Conservation (phyloP, 2,329 filamentous ascomycete species). For the Stagonosporopsis tanaceti region DNA sequence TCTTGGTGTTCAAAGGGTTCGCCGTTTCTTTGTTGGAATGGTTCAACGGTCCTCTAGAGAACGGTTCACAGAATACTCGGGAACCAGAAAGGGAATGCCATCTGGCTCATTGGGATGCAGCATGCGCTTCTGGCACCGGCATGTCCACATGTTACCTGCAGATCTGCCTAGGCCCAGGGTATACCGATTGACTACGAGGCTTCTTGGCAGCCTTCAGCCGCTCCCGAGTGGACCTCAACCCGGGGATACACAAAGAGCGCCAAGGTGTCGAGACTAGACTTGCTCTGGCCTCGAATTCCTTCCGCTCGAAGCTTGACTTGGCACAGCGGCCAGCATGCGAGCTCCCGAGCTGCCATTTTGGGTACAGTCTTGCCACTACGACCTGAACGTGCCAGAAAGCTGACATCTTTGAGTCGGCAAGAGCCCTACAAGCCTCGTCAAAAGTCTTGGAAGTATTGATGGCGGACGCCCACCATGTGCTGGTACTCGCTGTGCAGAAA, state of each 20-base stretch:
- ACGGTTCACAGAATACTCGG: neutral
- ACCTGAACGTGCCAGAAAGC: neutral
- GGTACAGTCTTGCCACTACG: constrained; percentile 4
- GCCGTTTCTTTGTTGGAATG: neutral
- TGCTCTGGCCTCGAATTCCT: constrained; percentile 3
- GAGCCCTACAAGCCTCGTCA: constrained; percentile 18
- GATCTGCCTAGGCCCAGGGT: neutral
- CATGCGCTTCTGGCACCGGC: neutral
- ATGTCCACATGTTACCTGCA: constrained; percentile 6
- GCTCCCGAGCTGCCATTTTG: constrained; percentile 5
- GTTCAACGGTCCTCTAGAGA: neutral
- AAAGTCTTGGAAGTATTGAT: constrained; percentile 39
- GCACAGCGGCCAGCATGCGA: constrained; percentile 1
- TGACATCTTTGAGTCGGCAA: constrained; percentile 5
- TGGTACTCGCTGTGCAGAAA: neutral
- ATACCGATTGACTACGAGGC: constrained; percentile 1
- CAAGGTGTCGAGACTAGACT: constrained; percentile 21
- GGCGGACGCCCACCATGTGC: constrained; percentile 19
- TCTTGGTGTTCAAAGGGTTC: neutral
- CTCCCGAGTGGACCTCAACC: constrained; percentile 12
- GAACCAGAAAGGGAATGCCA: neutral
- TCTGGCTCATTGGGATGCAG: too few species aligned
- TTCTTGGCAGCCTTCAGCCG: constrained; percentile 21
- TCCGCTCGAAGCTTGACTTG: constrained; percentile 11
- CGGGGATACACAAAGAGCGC: constrained; percentile 12